Percentiles rank a stretch among this genome's conserved stretches.
phyloP scores from a whole-genome alignment of 306 rosid species.

The Benincasa hispida region DNA sequence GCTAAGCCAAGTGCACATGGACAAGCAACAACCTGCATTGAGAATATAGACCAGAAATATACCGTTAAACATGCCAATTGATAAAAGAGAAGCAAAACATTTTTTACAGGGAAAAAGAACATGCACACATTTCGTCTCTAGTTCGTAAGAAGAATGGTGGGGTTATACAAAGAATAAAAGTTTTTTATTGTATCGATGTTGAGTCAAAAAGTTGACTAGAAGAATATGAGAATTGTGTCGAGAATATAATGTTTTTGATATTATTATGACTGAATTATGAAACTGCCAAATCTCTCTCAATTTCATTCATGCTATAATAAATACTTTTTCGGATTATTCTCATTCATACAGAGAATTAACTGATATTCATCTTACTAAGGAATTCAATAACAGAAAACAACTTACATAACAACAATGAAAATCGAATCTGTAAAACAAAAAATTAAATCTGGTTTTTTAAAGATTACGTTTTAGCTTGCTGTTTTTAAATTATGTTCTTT shows the following conservation, averaged over 20 bases:
- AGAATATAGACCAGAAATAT: neutral
- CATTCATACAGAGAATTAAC: neutral
- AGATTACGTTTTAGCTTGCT: neutral
- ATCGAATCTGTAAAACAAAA: neutral
- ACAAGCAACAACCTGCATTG: conserved; percentile 86
- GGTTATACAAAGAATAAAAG: neutral
- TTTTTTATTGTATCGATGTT: neutral
- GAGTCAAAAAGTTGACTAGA: neutral
- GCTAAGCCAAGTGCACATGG: conserved; percentile 99
- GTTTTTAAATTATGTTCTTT: neutral
- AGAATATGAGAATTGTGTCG: neutral
- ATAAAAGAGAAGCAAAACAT: neutral
- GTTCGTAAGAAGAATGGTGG: neutral
- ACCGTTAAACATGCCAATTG: conserved; percentile 11
- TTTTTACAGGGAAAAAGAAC: neutral
- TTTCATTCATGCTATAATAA: neutral
- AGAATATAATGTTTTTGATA: neutral
- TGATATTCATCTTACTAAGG: neutral
- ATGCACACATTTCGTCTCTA: neutral
- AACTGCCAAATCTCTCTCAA: neutral
- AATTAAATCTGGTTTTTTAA: neutral
- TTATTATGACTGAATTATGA: neutral
- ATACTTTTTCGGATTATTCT: neutral
- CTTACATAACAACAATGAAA: neutral
- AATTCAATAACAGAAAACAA: neutral